phyloP scores from a whole-genome alignment of 148 eudicot species.

The Vaccinium macrocarpon region DNA sequence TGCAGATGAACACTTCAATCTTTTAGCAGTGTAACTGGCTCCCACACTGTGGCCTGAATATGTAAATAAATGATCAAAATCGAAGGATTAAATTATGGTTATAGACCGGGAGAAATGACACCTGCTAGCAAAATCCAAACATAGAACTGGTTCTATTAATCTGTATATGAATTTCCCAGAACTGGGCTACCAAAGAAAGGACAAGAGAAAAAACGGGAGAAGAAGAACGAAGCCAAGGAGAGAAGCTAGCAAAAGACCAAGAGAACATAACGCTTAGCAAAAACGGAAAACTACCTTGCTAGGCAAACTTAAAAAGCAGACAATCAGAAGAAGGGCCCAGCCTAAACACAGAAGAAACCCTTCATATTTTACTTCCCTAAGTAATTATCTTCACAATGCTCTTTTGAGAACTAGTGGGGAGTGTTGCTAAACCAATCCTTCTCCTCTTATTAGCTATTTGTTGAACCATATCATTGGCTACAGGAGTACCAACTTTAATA shows the following conservation, averaged over 20 bases:
- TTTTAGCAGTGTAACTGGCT: neutral
- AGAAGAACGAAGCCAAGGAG: neutral
- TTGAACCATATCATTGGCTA: neutral
- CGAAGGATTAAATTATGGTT: neutral
- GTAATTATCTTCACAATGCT: neutral
- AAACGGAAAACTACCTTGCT: neutral
- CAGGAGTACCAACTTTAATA: neutral
- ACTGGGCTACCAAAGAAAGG: neutral
- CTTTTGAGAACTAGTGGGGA: neutral
- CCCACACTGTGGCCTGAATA: neutral
- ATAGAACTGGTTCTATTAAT: neutral
- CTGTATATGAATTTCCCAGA: neutral
- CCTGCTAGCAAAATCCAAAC: neutral
- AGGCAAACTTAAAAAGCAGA: slow-evolving; percentile 4
- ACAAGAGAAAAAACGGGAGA: neutral
- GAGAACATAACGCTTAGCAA: neutral
- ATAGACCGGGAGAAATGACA: neutral
- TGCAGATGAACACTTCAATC: neutral
- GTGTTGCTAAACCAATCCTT: neutral
- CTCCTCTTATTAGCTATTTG: neutral
- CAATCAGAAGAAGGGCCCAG: neutral
- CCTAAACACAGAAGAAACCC: neutral
- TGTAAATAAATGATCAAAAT: neutral
- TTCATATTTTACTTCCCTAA: neutral
- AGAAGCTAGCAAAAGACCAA: neutral